These are phyloP conservation scores for Xylariaceae sp. DNA, from an alignment of 2,329 filamentous ascomycete species.

Conservation along the genomic window DNA sequence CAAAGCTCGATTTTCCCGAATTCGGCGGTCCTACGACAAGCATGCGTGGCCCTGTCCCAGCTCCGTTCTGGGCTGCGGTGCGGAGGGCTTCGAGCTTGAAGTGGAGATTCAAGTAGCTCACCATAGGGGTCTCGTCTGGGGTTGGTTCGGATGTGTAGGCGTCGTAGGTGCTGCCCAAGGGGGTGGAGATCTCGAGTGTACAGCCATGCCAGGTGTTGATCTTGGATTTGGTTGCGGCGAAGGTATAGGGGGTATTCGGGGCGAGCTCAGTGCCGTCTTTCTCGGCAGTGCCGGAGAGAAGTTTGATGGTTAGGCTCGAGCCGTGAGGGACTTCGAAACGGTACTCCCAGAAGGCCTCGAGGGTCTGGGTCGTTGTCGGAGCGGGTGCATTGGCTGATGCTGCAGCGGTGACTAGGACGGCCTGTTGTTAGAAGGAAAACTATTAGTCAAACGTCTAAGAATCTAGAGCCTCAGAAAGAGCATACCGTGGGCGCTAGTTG, in stretches of 20 bases:
- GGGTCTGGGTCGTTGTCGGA: slow-evolving; percentile 44
- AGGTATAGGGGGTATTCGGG: slow-evolving; percentile 71
- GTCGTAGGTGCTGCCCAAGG: slow-evolving; percentile 40
- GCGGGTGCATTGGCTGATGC: slow-evolving; percentile 28
- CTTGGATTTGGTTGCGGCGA: slow-evolving; percentile 78
- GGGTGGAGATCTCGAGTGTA: slow-evolving; percentile 70
- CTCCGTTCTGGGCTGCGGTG: slow-evolving; percentile 48
- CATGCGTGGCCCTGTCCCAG: slow-evolving; percentile 65
- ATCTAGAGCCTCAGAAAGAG: too few relatives aligned
- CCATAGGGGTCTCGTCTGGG: slow-evolving; percentile 76
- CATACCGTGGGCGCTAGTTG: slow-evolving; percentile 60
- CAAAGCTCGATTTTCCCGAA: slow-evolving; percentile 78
- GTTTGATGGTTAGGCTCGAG: slow-evolving; percentile 47
- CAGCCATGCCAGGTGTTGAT: slow-evolving; percentile 93
- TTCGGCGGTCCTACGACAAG: slow-evolving; percentile 75
- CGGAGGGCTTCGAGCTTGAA: slow-evolving; percentile 76
- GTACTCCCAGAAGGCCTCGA: slow-evolving; percentile 70
- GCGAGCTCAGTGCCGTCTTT: slow-evolving; percentile 94
- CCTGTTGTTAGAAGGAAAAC: slow-evolving; percentile 9
- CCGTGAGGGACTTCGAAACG: slow-evolving; percentile 65
- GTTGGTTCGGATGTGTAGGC: slow-evolving; percentile 60
- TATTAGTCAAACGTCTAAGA: too few relatives aligned
- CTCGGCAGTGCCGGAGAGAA: slow-evolving; percentile 80
- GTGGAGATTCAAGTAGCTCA: slow-evolving; percentile 79
- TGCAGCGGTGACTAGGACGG: slow-evolving; percentile 18